A percentile compares a stretch with the other conserved stretches of the same genome.
phyloP scores from a whole-genome alignment of 2,329 filamentous ascomycete genomes.

The Arachnopeziza araneosa region DNA sequence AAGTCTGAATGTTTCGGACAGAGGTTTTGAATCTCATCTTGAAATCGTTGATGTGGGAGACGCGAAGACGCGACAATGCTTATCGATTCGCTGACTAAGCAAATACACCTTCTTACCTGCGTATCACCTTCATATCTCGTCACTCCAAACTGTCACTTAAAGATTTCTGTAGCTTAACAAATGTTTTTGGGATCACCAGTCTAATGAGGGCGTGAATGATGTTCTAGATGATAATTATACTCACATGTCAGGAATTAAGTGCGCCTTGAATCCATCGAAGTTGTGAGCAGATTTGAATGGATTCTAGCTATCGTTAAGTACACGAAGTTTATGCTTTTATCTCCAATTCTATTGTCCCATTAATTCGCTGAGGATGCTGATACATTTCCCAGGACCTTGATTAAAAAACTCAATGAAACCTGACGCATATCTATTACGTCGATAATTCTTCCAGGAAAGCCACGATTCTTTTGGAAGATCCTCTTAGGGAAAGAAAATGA shows the following conservation, averaged over 20 bases:
- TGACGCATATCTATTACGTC: neutral
- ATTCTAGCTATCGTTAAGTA: neutral
- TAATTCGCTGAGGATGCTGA: neutral
- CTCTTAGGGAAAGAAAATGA: no score
- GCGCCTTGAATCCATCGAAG: neutral
- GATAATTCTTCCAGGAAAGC: neutral
- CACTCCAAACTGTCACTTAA: no score
- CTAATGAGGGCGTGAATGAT: no score
- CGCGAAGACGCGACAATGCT: neutral
- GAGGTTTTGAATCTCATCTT: slow-evolving; percentile 63
- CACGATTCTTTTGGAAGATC: neutral
- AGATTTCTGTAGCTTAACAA: no score
- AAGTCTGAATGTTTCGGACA: slow-evolving; percentile 60
- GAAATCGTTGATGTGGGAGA: slow-evolving; percentile 8
- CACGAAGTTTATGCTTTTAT: neutral
- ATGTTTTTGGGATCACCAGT: no score
- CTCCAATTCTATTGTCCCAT: neutral
- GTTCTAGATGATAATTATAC: no score
- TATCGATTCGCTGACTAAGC: neutral
- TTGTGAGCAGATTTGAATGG: neutral
- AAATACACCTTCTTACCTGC: no score
- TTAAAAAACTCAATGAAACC: neutral
- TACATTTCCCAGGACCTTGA: neutral
- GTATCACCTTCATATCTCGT: no score
- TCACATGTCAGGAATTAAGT: no score